Conservation (phyloP, 1,139 yeast species). For the Magnusiomyces magnusii region DNA sequence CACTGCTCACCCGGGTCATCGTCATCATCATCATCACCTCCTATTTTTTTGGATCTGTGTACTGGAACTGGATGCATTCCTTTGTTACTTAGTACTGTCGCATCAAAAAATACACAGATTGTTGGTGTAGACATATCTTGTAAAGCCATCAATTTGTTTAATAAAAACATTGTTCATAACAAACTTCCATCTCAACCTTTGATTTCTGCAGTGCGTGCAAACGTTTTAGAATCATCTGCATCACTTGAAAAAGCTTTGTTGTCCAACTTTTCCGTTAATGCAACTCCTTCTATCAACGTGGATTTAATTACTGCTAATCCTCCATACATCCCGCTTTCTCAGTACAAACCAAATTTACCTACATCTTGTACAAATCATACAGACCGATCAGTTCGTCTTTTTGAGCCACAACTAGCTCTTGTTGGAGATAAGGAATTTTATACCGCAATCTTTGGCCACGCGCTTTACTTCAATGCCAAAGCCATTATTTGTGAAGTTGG, state of each 20-base stretch:
- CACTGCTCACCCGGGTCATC: not conserved
- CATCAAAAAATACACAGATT: conserved; percentile 25
- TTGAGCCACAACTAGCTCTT: conserved; percentile 74
- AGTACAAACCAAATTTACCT: not conserved
- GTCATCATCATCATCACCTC: conserved; percentile 28
- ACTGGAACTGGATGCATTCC: conserved; percentile 92
- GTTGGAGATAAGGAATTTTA: conserved; percentile 72
- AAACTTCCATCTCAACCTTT: conserved; percentile 6
- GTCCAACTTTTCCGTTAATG: not conserved
- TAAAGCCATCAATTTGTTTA: conserved; percentile 46
- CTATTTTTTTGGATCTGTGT: conserved; percentile 59
- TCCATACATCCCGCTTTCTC: conserved; percentile 59
- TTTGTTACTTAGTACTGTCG: conserved; percentile 35
- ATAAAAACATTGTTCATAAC: conserved; percentile 36
- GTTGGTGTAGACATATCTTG: conserved; percentile 55
- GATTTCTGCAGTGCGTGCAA: conserved; percentile 13
- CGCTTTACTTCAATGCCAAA: conserved; percentile 36
- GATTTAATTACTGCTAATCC: conserved; percentile 77
- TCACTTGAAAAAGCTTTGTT: conserved; percentile 1
- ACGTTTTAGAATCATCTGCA: conserved; percentile 19
- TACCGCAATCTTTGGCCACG: conserved; percentile 42
- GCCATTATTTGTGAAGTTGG: conserved; percentile 45
- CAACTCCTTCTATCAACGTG: conserved; percentile 1
- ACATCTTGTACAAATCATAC: conserved; percentile 18
- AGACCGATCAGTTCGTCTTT: conserved; percentile 55